These are phyloP conservation scores for Colletotrichum sp. DNA, from an alignment of 2,329 filamentous ascomycete genomes.

Conservation along the genomic window DNA sequence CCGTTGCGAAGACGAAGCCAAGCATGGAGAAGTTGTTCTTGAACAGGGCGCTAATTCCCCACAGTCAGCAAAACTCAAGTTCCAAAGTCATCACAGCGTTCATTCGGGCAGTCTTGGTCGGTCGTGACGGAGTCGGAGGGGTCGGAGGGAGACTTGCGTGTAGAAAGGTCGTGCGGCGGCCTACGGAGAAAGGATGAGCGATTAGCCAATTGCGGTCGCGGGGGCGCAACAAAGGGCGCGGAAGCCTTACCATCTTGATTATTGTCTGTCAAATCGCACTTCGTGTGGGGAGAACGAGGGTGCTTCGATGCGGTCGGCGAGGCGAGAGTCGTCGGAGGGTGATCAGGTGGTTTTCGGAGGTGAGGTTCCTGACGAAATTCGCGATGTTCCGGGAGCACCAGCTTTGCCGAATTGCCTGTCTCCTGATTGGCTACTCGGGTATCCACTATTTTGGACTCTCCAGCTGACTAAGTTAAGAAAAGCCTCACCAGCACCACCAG, in stretches of 20 bases:
- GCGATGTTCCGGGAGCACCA: conserved; percentile 24
- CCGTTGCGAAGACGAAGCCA: conserved; percentile 81
- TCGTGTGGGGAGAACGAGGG: not conserved
- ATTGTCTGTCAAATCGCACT: conserved; percentile 5
- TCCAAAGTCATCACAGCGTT: not conserved
- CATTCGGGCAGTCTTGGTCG: not conserved
- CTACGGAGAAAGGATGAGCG: conserved; percentile 34
- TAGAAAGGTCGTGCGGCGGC: conserved; percentile 41
- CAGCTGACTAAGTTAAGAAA: not conserved
- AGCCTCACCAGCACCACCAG: not conserved
- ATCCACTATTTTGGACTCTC: not conserved
- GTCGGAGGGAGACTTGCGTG: conserved; percentile 37
- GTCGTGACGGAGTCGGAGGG: not conserved
- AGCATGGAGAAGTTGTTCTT: conserved; percentile 89
- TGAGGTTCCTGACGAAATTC: conserved; percentile 23
- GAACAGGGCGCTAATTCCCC: conserved; percentile 72
- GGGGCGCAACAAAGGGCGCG: not conserved
- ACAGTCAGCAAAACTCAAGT: not conserved
- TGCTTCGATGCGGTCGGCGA: conserved; percentile 17
- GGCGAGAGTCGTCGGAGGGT: conserved; percentile 1
- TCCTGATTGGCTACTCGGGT: conserved; percentile 11
- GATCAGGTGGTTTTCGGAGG: conserved; percentile 7
- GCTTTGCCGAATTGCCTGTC: conserved; percentile 21
- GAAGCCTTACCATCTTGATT: conserved; percentile 41
- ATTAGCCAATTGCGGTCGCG: conserved; percentile 34